Evolutionary conservation across 495 filamentous ascomycete species (phyloP).

Genomic region (Neurospora sp.): DNA sequence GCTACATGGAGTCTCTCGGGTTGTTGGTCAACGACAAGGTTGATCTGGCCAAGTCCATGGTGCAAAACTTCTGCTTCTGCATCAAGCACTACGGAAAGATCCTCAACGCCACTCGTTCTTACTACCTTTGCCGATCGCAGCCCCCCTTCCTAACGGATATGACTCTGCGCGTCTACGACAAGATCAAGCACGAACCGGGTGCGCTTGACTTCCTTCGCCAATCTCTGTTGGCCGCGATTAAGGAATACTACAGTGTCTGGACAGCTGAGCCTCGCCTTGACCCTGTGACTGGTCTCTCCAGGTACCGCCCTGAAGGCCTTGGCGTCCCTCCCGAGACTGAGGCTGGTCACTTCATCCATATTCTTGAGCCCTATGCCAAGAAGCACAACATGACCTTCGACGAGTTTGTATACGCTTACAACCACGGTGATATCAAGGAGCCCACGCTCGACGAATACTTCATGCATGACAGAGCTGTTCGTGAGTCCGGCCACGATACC

Average conservation of each 20-base stretch:
- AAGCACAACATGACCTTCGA: constrained; percentile 74
- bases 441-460: constrained; percentile 91
- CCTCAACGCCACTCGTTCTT: constrained; percentile 89
- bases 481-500: constrained; percentile 96
- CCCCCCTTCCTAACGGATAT: constrained; percentile 97
- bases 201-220: constrained; percentile 67
- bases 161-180: constrained; percentile 81
- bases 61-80: constrained; percentile 91
- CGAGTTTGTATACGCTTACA: constrained; percentile 81
- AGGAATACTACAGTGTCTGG: constrained; percentile 94
- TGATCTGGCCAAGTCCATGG: constrained; percentile 84
- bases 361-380: constrained; percentile 74
- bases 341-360: constrained; percentile 74
- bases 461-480: constrained; percentile 85
- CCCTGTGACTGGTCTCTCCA: constrained; percentile 67
- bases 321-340: constrained; percentile 95
- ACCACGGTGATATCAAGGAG: constrained; percentile 63
- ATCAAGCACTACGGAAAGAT: constrained; percentile 98
- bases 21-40: constrained; percentile 72
- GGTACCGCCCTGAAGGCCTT: constrained; percentile 80
- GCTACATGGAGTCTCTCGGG: constrained; percentile 90
- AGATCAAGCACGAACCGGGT: constrained; percentile 70
- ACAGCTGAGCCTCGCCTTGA: constrained; percentile 71
- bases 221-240: constrained; percentile 83
- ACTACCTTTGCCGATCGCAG: constrained; percentile 89